Evolutionary conservation across 1,284 basidiomycete genomes (phyloP).

Genomic region (Ustilago xerochloae): DNA sequence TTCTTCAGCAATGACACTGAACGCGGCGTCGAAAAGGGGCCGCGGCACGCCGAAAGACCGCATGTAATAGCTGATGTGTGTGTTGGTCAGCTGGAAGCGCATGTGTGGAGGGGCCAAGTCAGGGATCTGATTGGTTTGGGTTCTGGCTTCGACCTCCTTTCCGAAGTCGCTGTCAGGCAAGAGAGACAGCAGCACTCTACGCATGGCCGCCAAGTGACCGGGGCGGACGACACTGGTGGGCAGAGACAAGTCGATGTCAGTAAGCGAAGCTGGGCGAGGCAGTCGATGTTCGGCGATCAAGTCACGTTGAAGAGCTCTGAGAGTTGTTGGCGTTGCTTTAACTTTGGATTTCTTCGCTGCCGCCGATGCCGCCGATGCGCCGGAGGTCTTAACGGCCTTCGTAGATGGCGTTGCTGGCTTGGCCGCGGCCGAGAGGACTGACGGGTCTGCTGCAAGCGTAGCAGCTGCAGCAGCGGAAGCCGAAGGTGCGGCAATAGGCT

Average conservation of each 20-base stretch:
- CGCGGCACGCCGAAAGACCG: conserved; percentile 24
- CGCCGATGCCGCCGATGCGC: background rate
- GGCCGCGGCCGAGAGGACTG: background rate
- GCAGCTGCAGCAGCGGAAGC: conserved; percentile 4
- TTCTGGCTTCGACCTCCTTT: conserved; percentile 15
- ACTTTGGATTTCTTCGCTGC: conserved; percentile 17
- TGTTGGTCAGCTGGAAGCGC: conserved; percentile 46
- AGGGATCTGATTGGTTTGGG: conserved; percentile 4
- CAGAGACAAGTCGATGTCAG: conserved; percentile 21
- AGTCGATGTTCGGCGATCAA: conserved; percentile 30
- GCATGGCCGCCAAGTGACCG: conserved; percentile 38
- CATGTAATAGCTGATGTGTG: conserved; percentile 47
- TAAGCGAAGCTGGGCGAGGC: conserved; percentile 13
- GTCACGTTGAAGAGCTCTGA: conserved; percentile 25
- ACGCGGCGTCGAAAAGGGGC: conserved; percentile 26
- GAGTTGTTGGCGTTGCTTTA: background rate
- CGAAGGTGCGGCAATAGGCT: background rate
- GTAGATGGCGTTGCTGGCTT: background rate
- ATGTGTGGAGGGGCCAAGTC: conserved; percentile 23
- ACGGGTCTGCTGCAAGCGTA: too few species aligned
- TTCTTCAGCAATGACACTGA: conserved; percentile 35
- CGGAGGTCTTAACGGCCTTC: background rate
- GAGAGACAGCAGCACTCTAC: conserved; percentile 27
- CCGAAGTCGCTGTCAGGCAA: conserved; percentile 29
- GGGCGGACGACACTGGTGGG: conserved; percentile 16